Evolutionary conservation across 2,329 filamentous ascomycete genomes (phyloP).

Genomic region (Alternaria rosae): DNA sequence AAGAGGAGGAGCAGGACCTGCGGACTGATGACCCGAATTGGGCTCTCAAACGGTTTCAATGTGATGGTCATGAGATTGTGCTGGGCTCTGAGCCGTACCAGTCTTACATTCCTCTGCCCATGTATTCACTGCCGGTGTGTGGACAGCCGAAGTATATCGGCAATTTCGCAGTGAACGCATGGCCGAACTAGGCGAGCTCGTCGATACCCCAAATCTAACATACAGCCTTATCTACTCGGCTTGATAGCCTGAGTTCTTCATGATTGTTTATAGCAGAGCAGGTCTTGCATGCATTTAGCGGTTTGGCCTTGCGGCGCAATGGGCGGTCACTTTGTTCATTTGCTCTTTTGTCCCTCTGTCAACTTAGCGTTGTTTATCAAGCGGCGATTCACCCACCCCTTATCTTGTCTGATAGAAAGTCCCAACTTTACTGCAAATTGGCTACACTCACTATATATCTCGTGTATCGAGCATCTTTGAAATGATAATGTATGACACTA

Average conservation of each 20-base stretch:
- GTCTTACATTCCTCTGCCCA: constrained; percentile 35
- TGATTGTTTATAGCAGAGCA: constrained; percentile 6
- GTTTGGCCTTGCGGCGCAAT: background rate
- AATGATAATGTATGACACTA: constrained; percentile 16
- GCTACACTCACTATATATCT: constrained; percentile 7
- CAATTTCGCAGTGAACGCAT: constrained; percentile 23
- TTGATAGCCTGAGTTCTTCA: background rate
- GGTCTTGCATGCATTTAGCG: constrained; percentile 6
- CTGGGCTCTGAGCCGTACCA: constrained; percentile 35
- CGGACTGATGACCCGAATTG: constrained; percentile 35
- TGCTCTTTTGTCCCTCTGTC: background rate
- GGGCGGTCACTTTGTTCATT: background rate
- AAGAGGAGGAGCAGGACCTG: constrained; percentile 26
- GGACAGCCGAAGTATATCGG: constrained; percentile 35
- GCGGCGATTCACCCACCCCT: background rate
- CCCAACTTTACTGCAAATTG: constrained; percentile 7
- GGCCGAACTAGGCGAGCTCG: constrained; percentile 15
- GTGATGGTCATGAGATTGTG: constrained; percentile 22
- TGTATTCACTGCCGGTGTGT: constrained; percentile 15
- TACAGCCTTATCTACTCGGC: background rate
- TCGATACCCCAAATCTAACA: background rate
- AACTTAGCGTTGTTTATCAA: constrained; percentile 1
- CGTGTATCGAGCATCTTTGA: constrained; percentile 3
- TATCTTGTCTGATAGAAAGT: constrained; percentile 2
- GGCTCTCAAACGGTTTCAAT: constrained; percentile 32